Evolutionary conservation across 176 grass and related monocot species (phyloP), one percentile per base, ranked within the genome.

Genomic region (Juncus inflexus): DNA sequence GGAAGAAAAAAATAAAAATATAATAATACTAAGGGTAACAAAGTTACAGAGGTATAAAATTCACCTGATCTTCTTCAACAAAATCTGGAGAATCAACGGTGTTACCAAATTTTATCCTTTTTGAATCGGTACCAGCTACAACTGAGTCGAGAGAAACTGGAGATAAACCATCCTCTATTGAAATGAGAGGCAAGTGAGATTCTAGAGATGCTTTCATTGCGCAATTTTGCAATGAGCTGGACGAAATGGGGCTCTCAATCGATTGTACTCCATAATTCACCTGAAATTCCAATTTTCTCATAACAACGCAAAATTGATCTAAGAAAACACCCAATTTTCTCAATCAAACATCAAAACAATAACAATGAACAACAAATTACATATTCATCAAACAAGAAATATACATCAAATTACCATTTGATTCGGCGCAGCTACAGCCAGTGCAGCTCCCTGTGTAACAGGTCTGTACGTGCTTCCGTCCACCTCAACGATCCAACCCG

Each of bases 391-490:
- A 62, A 62, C 2, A 40, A 35, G 4, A 65, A 49, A 10, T 45
- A 38, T 53, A 52, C 36, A 67, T 3, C 15, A 52, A 67, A 67
- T 54, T 64, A 90, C 87, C 81, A 90, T 35, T 59, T 84, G 87
- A 13, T 64, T 12, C 1, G 66, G 55, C 19, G 66, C 52, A 28
- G 35, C 42, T 51, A 37, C 42, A 9, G 15, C 12, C 14, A 10
- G 51, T 50, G n/a, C 28, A 52, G 53, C 62, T 9, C 40, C 73
- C 8, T 3, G 40, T 0, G 39, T 55, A 8, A 67, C 73, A 15
- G 81, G 65, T 51, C 87, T 84, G 50, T 88, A 91, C 13, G 91
- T 91, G 69, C 87, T 96, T 15, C 91, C 91, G 39, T 96, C 82
- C 12, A 87, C 49, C 3, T 96, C 78, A 47, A 96, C 87, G 5